Base-by-base conservation (phyloP, 305 asterid species). In the Fraxinus platypoda region DNA sequence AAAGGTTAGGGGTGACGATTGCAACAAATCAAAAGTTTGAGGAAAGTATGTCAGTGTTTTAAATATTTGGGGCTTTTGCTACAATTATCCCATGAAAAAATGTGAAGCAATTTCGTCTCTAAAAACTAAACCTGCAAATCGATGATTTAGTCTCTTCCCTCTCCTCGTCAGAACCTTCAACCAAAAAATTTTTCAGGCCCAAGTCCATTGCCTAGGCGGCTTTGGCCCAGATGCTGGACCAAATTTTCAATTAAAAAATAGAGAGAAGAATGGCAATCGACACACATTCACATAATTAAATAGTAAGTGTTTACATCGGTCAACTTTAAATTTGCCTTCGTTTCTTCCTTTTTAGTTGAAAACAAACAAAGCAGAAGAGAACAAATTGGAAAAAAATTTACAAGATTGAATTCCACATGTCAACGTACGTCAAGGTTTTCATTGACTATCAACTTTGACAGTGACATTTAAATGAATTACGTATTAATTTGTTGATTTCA, bases 101-200 rank as follows among this genome's bases (percentile, higher is more conserved):
- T 49, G 6, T 0, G 21, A 15, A 15, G 21, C 59, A 21, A 21
- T 21, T 23, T 62, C 11, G 8, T 21, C 31, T 23, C 12, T 23
- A 2, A 23, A 62, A 23, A 8, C 5, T 62, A 62, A 23, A 57
- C 70, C 7, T 25, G 21, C 74, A 66, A 68, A 68, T 68, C 2
- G 37, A 76, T 87, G 83, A 94, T 80, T 94, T 97, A 80, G 97
- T 95, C 97, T 64, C 83, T 11, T 80, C 88, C 26, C 30, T 80
- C 41, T 85, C 82, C 21, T 74, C 86, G 43, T 82, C 78, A 13
- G 33, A 54, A 12, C 26, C 78, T 6, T 80, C 82, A 62, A 0
- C 84, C 72, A 83, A 76, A 41, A 77, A 64, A 77, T 90, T 87
- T 94, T 4, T 49, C 1, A 49, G 59, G 21, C 21, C 59, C 59